Evolutionary conservation across 441 rosid species (phyloP).

Genomic region (Iberis amara): DNA sequence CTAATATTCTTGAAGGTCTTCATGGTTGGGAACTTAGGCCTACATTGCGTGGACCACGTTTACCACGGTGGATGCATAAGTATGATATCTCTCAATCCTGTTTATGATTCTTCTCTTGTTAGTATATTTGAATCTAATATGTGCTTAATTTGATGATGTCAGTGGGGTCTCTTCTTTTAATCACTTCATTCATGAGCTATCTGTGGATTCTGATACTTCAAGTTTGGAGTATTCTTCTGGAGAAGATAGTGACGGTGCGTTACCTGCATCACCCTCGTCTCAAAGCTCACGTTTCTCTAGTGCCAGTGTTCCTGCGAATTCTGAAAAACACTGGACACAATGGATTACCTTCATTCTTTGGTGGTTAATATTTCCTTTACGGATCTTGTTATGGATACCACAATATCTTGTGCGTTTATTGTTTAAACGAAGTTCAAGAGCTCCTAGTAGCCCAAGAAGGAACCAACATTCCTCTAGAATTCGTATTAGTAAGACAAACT

Average conservation of each 20-base stretch:
- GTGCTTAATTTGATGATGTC: slow-evolving; percentile 11
- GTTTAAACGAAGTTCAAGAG: slow-evolving; percentile 31
- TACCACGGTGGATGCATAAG: slow-evolving; percentile 84
- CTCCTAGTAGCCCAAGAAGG: slow-evolving; percentile 37
- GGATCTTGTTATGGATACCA: slow-evolving; percentile 52
- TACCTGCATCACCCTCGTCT: slow-evolving; percentile 69
- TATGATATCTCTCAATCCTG: not conserved
- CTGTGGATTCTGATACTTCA: slow-evolving; percentile 73
- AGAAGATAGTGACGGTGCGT: slow-evolving; percentile 63
- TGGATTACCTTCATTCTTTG: slow-evolving; percentile 50
- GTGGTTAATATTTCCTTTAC: slow-evolving; percentile 59
- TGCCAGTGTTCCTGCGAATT: slow-evolving; percentile 38
- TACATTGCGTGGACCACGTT: slow-evolving; percentile 77
- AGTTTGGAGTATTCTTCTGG: slow-evolving; percentile 72
- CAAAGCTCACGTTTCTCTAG: slow-evolving; percentile 64
- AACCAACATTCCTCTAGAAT: slow-evolving; percentile 34
- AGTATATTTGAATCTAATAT: not conserved
- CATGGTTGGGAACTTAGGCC: slow-evolving; percentile 99
- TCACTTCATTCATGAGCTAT: slow-evolving; percentile 77
- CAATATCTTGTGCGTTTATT: slow-evolving; percentile 38
- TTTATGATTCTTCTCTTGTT: not conserved
- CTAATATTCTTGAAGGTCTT: slow-evolving; percentile 74
- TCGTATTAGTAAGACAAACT: slow-evolving; percentile 40
- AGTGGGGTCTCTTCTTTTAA: slow-evolving; percentile 97
- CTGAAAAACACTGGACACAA: slow-evolving; percentile 37